phyloP scores from a whole-genome alignment of 352 stramenopile species.

The Phytophthora cryptogea region DNA sequence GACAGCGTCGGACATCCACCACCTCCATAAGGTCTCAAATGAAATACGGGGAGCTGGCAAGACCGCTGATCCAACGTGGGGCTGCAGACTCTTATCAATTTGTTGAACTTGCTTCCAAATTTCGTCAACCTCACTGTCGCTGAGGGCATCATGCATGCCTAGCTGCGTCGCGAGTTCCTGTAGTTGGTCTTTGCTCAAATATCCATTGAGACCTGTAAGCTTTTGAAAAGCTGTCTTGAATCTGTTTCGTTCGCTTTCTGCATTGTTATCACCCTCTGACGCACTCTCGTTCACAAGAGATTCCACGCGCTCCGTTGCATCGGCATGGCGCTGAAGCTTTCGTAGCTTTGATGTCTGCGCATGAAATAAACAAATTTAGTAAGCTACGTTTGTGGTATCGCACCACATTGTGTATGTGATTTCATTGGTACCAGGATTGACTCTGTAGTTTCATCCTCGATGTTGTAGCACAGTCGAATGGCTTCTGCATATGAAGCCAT shows the following conservation, averaged over 20 bases:
- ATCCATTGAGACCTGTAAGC: conserved; percentile 11
- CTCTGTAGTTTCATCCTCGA: conserved; percentile 54
- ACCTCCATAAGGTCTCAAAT: conserved; percentile 54
- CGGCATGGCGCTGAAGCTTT: conserved; percentile 40
- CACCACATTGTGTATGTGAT: neutral
- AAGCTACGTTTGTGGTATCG: neutral
- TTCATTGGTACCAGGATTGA: conserved; percentile 36
- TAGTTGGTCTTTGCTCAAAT: conserved; percentile 40
- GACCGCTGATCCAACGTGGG: neutral
- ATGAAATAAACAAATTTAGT: neutral
- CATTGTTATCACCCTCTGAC: conserved; percentile 29
- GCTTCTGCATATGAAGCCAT: conserved; percentile 42
- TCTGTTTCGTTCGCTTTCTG: conserved; percentile 18
- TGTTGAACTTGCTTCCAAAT: conserved; percentile 53
- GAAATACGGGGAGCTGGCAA: conserved; percentile 15
- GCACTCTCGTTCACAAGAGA: conserved; percentile 16
- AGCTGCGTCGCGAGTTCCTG: conserved; percentile 39
- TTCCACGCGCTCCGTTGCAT: conserved; percentile 33
- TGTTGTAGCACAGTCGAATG: conserved; percentile 48
- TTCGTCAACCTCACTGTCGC: conserved; percentile 47
- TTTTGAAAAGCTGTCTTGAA: conserved; percentile 44
- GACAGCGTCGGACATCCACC: conserved; percentile 58
- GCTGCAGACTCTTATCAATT: neutral
- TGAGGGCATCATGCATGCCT: conserved; percentile 33
- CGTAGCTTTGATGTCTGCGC: conserved; percentile 46